Percentiles rank a stretch among this genome's conserved stretches.
Evolutionary conservation across 2,329 filamentous ascomycete genomes (phyloP).

Genomic region (Stachybotrys chartarum): DNA sequence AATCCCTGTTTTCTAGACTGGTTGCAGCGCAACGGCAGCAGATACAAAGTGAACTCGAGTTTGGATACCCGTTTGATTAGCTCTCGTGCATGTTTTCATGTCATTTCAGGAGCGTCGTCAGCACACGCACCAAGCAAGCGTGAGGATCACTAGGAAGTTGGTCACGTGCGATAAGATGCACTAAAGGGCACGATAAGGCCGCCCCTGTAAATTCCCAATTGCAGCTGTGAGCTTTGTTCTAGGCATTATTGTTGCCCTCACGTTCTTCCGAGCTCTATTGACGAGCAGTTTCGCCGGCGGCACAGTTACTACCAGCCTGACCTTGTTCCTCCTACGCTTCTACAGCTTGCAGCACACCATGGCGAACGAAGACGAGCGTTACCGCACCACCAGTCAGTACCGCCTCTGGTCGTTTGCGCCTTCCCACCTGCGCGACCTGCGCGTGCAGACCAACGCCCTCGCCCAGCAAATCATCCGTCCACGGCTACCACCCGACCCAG

Average conservation of each 20-base stretch:
- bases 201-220: background rate
- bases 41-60: background rate
- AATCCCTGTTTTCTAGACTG: background rate
- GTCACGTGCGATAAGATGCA: background rate
- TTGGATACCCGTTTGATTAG: background rate
- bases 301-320: background rate
- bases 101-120: too few relatives aligned
- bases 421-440: constrained; percentile 61
- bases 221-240: background rate
- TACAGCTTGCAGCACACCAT: constrained; percentile 33
- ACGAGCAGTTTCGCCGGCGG: too few relatives aligned
- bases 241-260: too few relatives aligned
- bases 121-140: too few relatives aligned
- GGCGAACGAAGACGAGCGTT: constrained; percentile 82
- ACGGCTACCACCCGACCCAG: constrained; percentile 44
- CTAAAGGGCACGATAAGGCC: background rate
- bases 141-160: background rate
- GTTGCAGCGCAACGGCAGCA: background rate
- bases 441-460: constrained; percentile 70
- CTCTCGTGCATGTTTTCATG: too few relatives aligned
- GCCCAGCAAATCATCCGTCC: constrained; percentile 57
- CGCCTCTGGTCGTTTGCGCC: constrained; percentile 88
- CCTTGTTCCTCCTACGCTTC: background rate
- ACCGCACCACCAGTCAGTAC: constrained; percentile 84
- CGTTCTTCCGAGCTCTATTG: too few relatives aligned